A percentile compares a stretch with the other conserved stretches of the same genome.
These are phyloP conservation scores for Pyrrhoderma lamaoense DNA, from an alignment of 1,284 basidiomycete species.

Conservation along the genomic window DNA sequence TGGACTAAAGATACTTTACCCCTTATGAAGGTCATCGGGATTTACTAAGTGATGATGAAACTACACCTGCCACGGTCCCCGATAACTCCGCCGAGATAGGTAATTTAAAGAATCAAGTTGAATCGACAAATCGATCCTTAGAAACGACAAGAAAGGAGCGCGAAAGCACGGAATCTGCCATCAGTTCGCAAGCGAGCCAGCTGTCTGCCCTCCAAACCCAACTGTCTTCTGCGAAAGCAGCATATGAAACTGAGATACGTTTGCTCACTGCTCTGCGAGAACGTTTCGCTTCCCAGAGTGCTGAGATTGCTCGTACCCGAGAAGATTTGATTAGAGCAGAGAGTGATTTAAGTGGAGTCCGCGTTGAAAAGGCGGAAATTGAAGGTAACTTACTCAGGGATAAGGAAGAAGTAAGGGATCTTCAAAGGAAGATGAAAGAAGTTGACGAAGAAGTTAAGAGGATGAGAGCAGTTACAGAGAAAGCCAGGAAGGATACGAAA, in stretches of 20 bases:
- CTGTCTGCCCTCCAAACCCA: constrained; percentile 71
- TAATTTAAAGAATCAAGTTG: constrained; percentile 77
- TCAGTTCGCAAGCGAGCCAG: constrained; percentile 60
- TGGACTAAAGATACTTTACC: constrained; percentile 6
- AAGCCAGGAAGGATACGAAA: constrained; percentile 87
- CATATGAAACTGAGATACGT: constrained; percentile 81
- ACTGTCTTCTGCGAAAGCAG: constrained; percentile 65
- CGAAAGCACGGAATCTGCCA: constrained; percentile 44
- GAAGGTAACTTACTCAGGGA: constrained; percentile 85
- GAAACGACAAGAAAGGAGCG: constrained; percentile 56
- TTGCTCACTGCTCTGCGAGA: constrained; percentile 69
- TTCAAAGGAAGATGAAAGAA: constrained; percentile 82
- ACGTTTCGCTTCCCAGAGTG: constrained; percentile 63
- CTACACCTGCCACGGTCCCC: constrained; percentile 41
- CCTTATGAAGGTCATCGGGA: constrained; percentile 33
- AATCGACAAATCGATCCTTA: constrained; percentile 70
- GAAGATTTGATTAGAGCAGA: constrained; percentile 86
- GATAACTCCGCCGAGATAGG: constrained; percentile 78
- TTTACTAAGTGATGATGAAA: constrained; percentile 68
- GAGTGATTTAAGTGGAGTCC: constrained; percentile 84
- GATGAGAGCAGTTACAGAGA: constrained; percentile 77
- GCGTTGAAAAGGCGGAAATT: constrained; percentile 88
- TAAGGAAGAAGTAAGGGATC: constrained; percentile 88
- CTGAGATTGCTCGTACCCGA: constrained; percentile 69
- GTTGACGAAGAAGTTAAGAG: constrained; percentile 67